These are phyloP conservation scores for Nadsonia fulvescens DNA, from an alignment of 805 yeast species.

Conservation along the genomic window DNA sequence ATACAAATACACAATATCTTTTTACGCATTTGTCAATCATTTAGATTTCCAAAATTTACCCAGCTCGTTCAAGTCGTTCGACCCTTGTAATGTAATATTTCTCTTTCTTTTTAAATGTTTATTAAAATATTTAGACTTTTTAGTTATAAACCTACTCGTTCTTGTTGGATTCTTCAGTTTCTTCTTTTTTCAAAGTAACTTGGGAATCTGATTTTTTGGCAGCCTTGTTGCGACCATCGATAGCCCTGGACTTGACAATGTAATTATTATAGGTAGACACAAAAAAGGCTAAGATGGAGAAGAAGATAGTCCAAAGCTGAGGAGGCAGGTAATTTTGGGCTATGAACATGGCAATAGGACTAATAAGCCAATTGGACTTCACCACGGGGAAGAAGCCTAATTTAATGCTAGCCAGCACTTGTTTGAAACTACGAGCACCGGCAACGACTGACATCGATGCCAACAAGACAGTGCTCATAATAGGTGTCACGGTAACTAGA, in stretches of 20 bases:
- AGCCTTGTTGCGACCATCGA: no score
- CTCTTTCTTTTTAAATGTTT: no score
- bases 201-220: no score
- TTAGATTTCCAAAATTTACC: no score
- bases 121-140: no score
- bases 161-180: no score
- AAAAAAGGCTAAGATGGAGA: conserved; percentile 21
- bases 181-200: no score
- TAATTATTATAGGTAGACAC: conserved; percentile 22
- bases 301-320: conserved; percentile 23
- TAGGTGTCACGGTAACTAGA: conserved; percentile 19
- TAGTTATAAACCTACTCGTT: no score
- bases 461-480: conserved; percentile 16
- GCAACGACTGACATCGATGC: conserved; percentile 20
- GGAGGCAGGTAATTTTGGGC: conserved; percentile 23
- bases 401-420: conserved; percentile 16
- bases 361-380: conserved; percentile 19
- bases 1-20: no score
- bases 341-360: conserved; percentile 20
- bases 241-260: conserved; percentile 20
- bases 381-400: conserved; percentile 18
- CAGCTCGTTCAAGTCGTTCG: no score
- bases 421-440: conserved; percentile 17
- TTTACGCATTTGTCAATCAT: no score
- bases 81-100: no score